Evolutionary conservation across 139 green algal genomes (phyloP), one percentile per base, ranked within the genome.

Genomic region (Yamagishiella unicocca): DNA sequence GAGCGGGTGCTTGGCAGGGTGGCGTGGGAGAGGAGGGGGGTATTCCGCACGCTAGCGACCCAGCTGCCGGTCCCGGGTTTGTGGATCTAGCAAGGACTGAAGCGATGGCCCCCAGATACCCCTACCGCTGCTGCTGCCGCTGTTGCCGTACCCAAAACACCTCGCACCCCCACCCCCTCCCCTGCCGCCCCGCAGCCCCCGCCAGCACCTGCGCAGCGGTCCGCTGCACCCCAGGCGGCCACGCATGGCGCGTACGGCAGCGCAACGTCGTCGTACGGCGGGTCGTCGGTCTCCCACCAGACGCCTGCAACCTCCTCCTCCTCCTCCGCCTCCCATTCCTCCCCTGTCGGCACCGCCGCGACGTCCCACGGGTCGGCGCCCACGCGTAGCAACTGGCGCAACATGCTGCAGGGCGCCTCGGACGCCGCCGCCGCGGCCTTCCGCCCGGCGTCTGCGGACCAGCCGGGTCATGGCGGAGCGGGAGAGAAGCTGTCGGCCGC

Each of bases 321-420:
- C 12, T 75, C 35, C 35, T 29, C 17, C 22, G 10, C 67, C 10
- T 72, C 64, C 64, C 5, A 29, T 42, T 19, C 64, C 35, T 53
- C 67, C 37, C 4, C 67, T 37, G 67, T 37, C 37, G 27, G 35
- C 35, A n/a, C 67, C 67, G 35, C 67, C 14, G 35, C 67, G 22
- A 38, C 70, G 24, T 25, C 40, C 24, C 70, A 55, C 31, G 25
- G 40, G 70, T 14, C 40, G 33, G 38, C 37, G 35, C 19, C 67
- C n/a, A 27, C 67, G 14, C 77, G 77, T 33, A 14, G 55, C 2
- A 73, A 68, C 74, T 82, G 74, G 74, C 55, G 77, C 1, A 55
- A 22, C 6, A 19, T 84, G 27, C 35, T 73, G 9, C n/a, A 68
- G 14, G 78, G 1, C 4, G n/a, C 33, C n/a, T 33, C 37, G 17